Conservation (phyloP, 2,329 filamentous ascomycete species). For the Exophiala sideris region DNA sequence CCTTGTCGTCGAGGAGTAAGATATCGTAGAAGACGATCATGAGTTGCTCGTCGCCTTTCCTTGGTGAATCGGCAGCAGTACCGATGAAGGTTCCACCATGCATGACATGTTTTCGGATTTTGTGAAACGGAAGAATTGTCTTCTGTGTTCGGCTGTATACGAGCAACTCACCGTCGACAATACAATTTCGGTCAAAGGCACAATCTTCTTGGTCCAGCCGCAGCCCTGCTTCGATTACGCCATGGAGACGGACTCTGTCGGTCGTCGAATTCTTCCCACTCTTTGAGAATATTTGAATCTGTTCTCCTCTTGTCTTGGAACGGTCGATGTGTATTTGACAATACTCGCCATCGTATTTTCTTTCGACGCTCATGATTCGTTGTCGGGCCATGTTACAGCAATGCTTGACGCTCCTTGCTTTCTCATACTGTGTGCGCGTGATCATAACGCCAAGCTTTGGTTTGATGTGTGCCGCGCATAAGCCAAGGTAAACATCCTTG, state of each 20-base stretch:
- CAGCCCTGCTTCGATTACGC: slow-evolving; percentile 62
- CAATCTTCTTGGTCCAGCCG: slow-evolving; percentile 58
- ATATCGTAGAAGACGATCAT: slow-evolving; percentile 60
- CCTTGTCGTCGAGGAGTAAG: slow-evolving; percentile 54
- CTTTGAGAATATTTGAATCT: slow-evolving; percentile 83
- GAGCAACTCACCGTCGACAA: slow-evolving; percentile 79
- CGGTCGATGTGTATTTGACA: slow-evolving; percentile 82
- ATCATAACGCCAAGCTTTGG: slow-evolving; percentile 58
- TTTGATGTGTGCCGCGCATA: slow-evolving; percentile 37
- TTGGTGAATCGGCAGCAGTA: slow-evolving; percentile 61
- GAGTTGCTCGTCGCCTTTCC: slow-evolving; percentile 32
- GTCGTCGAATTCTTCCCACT: slow-evolving; percentile 83
- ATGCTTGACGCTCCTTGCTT: slow-evolving; percentile 66
- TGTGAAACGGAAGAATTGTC: slow-evolving; percentile 71
- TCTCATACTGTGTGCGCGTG: slow-evolving; percentile 58
- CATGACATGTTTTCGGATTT: slow-evolving; percentile 74
- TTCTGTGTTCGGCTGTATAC: slow-evolving; percentile 68
- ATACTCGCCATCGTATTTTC: slow-evolving; percentile 86
- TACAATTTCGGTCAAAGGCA: slow-evolving; percentile 62
- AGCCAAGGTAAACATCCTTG: slow-evolving; percentile 1
- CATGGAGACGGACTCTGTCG: slow-evolving; percentile 63
- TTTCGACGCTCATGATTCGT: slow-evolving; percentile 67
- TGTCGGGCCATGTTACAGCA: slow-evolving; percentile 63
- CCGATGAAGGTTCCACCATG: slow-evolving; percentile 69
- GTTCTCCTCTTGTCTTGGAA: slow-evolving; percentile 46